phyloP scores from a whole-genome alignment of 2,329 filamentous ascomycete species.

The Blastomyces emzantsi region DNA sequence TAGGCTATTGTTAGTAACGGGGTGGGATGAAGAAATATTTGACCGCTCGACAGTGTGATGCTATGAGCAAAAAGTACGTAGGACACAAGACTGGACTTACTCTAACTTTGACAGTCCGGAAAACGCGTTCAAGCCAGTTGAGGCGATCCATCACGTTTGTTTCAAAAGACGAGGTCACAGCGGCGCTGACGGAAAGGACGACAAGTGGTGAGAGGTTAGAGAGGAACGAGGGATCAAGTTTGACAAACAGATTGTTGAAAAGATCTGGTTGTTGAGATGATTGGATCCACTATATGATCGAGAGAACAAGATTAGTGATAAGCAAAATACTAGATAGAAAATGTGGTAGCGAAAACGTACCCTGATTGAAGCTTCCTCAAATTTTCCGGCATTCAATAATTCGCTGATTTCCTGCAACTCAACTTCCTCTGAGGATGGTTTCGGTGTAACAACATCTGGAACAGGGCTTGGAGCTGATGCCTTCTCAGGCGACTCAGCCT shows the following conservation, averaged over 20 bases:
- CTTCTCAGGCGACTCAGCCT: slow-evolving; percentile 14
- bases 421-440: slow-evolving; percentile 27
- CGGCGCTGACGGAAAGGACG: slow-evolving; percentile 52
- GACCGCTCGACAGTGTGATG: not conserved
- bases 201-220: slow-evolving; percentile 48
- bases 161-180: slow-evolving; percentile 50
- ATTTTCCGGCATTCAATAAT: slow-evolving; percentile 32
- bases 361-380: slow-evolving; percentile 40
- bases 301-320: slow-evolving; percentile 16
- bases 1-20: slow-evolving; percentile 19
- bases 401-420: slow-evolving; percentile 36
- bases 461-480: slow-evolving; percentile 16
- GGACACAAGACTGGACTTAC: slow-evolving; percentile 35
- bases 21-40: not conserved
- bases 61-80: not conserved
- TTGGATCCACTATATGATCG: slow-evolving; percentile 48
- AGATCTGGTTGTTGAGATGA: slow-evolving; percentile 50
- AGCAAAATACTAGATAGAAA: not conserved
- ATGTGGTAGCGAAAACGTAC: slow-evolving; percentile 22
- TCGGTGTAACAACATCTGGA: slow-evolving; percentile 17
- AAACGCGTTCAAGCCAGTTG: slow-evolving; percentile 49
- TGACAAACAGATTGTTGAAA: slow-evolving; percentile 55
- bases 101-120: slow-evolving; percentile 45
- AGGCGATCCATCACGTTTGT: slow-evolving; percentile 48
- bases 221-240: slow-evolving; percentile 49